Evolutionary conservation across 768 basidiomycete species (phyloP), one percentile per base, ranked within the genome.

Genomic region (Auriscalpium vulgare): DNA sequence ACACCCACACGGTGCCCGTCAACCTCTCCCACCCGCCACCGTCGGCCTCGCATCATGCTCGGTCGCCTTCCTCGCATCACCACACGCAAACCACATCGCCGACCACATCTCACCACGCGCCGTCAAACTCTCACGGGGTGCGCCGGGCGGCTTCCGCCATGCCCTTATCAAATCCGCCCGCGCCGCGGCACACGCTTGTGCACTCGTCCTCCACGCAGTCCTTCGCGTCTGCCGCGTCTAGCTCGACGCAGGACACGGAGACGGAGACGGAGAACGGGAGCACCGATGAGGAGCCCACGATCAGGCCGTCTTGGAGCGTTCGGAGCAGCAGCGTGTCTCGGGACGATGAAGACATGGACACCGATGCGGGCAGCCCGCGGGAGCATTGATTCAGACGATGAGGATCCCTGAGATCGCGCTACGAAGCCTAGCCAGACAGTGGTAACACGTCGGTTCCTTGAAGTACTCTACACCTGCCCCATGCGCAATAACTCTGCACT

Each of bases 221-320:
- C 7, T 47, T 63, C 64, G 63, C 56, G 19, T 69, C 71, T 19
- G 69, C 52, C 65, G 71, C 63, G 50, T 72, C 55, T 59, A 69
- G 51, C 1, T 51, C 66, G 10, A 63, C 66, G 55, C 55, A 67
- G 56, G 53, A 61, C n/a, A 69, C 67, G 51, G 69, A 72, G 19
- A 66, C 69, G 2, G 74, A 72, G 37, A 69, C 72, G 37, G 76
- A 74, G 59, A 74, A 79, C 48, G 78, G 76, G 56, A 83, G 80
- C 53, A 88, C 87, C 21, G 87, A 88, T 56, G 87, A 89, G 58
- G 87, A 89, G 66, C 87, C 87, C n/a, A 89, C 87, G n/a, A 87
- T 89, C 59, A 77, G 85, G 34, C 81, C 81, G 40, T 13, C 40
- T 4, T 43, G 40, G 40, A 43, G 40, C 17, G 40, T 43, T 13